These are phyloP conservation scores for Saccharomycopsis capsularis DNA, from an alignment of 805 yeast species.

Conservation along the genomic window DNA sequence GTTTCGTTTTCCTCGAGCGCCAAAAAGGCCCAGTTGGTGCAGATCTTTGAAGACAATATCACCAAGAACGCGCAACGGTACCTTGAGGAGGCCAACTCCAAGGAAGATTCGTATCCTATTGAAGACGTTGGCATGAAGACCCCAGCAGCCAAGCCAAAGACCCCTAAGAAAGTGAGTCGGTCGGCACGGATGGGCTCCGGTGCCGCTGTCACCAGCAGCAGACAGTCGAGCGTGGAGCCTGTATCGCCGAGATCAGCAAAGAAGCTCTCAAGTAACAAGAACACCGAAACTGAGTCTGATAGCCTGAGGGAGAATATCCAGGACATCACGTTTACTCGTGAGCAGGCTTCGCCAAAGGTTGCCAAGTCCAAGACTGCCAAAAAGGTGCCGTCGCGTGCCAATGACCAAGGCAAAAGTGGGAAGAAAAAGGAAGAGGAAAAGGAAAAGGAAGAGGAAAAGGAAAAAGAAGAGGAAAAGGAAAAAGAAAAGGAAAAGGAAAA, in stretches of 20 bases:
- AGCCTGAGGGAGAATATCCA: neutral
- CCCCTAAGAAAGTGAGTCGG: neutral
- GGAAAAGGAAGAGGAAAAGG: neutral
- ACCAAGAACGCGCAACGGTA: slow-evolving; percentile 41
- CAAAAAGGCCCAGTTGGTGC: slow-evolving; percentile 59
- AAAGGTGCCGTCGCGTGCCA: neutral
- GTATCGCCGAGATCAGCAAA: neutral
- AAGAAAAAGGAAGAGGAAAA: neutral
- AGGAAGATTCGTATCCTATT: neutral
- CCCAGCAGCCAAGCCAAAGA: neutral
- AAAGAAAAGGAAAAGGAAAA: neutral
- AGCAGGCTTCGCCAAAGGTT: neutral
- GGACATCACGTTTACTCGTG: neutral
- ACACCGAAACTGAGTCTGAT: neutral
- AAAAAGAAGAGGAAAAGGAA: neutral
- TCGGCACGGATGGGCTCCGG: neutral
- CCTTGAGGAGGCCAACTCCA: slow-evolving; percentile 22
- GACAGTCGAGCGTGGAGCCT: neutral
- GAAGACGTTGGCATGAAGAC: neutral
- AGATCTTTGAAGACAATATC: slow-evolving; percentile 50
- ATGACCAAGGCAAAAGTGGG: neutral
- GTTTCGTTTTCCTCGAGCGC: slow-evolving; percentile 55
- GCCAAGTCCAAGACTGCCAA: neutral
- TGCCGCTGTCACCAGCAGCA: neutral
- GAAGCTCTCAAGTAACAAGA: neutral